Evolutionary conservation across 1,284 basidiomycete genomes (phyloP).

Genomic region (Clitocybe nebularis): DNA sequence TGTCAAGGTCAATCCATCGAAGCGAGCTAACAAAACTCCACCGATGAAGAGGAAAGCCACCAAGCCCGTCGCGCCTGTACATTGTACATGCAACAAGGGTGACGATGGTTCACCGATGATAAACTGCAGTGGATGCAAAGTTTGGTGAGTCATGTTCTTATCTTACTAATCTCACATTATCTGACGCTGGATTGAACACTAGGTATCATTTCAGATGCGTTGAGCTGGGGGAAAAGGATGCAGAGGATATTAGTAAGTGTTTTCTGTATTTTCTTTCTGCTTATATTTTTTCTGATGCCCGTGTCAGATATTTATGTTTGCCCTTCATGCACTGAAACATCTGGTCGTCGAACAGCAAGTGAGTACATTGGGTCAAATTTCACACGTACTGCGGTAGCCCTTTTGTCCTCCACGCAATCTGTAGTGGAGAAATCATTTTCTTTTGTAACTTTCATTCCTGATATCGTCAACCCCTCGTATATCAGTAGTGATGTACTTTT

Average conservation of each 20-base stretch:
- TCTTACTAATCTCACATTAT: constrained; percentile 1
- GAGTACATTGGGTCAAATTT: constrained; percentile 48
- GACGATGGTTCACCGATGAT: constrained; percentile 85
- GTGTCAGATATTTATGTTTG: constrained; percentile 66
- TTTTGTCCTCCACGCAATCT: constrained; percentile 30
- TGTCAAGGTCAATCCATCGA: constrained; percentile 5
- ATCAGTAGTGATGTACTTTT: constrained; percentile 17
- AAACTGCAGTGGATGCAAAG: constrained; percentile 63
- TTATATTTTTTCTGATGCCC: constrained; percentile 16
- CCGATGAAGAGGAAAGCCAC: constrained; percentile 19
- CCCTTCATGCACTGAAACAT: constrained; percentile 58
- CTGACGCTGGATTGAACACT: constrained; percentile 6
- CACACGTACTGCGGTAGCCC: constrained; percentile 29
- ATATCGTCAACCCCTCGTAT: constrained; percentile 15
- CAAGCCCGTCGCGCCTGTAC: constrained; percentile 24
- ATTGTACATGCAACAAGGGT: constrained; percentile 57
- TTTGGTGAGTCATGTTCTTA: constrained; percentile 53
- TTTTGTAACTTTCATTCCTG: constrained; percentile 24
- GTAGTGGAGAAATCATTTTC: constrained; percentile 30
- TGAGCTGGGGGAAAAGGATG: constrained; percentile 52
- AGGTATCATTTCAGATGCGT: constrained; percentile 80
- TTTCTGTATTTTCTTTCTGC: constrained; percentile 10
- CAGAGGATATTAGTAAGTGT: constrained; percentile 71
- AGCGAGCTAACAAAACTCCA: constrained; percentile 2
- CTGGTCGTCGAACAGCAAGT: constrained; percentile 70